Evolutionary conservation across 441 rosid species (phyloP).

Genomic region (Erodium texanum): DNA sequence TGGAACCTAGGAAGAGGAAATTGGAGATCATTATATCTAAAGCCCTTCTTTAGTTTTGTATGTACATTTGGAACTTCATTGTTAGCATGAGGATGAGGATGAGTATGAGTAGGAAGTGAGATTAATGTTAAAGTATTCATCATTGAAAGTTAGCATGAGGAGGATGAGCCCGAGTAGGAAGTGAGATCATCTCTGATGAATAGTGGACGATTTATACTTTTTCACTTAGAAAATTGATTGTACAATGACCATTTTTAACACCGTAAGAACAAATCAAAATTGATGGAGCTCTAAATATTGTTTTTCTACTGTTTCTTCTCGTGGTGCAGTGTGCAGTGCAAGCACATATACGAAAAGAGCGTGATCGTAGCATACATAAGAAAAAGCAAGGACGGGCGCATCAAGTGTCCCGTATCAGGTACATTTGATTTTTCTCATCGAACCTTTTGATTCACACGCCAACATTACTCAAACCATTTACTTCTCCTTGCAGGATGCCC

Average conservation of each 20-base stretch:
- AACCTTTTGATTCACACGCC: neutral
- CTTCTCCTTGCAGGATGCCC: slow-evolving; percentile 51
- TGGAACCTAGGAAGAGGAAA: too few species aligned
- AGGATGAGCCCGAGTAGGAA: too few species aligned
- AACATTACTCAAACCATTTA: too few species aligned
- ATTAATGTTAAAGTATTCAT: neutral
- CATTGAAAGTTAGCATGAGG: too few species aligned
- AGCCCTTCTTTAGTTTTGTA: neutral
- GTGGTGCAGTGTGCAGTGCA: slow-evolving; percentile 63
- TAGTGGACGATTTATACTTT: too few species aligned
- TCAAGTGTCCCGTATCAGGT: slow-evolving; percentile 74
- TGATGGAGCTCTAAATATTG: too few species aligned
- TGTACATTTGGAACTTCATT: neutral
- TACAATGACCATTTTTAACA: too few species aligned
- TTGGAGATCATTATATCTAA: neutral
- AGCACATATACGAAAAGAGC: slow-evolving; percentile 66
- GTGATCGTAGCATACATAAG: slow-evolving; percentile 43
- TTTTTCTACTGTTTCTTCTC: too few species aligned
- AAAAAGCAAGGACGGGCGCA: slow-evolving; percentile 22
- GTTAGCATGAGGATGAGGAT: neutral
- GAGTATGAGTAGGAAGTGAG: neutral
- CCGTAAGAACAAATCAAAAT: too few species aligned
- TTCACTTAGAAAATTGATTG: too few species aligned
- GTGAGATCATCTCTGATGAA: too few species aligned
- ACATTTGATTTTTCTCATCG: slow-evolving; percentile 12